Percentiles rank a stretch among this genome's conserved stretches.
Evolutionary conservation across 2,329 filamentous ascomycete genomes (phyloP).

Genomic region (Acrodontium crateriforme): DNA sequence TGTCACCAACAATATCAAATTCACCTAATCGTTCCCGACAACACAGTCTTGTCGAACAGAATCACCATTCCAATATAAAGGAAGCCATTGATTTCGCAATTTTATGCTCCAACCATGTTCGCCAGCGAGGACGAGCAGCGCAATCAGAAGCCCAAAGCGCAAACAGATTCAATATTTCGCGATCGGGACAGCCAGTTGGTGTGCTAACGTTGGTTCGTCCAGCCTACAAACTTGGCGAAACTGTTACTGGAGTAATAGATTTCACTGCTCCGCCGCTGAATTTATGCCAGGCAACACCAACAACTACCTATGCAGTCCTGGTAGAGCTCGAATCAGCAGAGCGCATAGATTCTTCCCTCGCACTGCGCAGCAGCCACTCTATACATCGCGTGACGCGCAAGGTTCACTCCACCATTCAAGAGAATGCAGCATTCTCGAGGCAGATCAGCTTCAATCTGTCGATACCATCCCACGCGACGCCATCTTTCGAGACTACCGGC

Average conservation of each 20-base stretch:
- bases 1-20: slow-evolving; percentile 58
- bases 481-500: slow-evolving; percentile 82
- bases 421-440: slow-evolving; percentile 69
- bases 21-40: slow-evolving; percentile 45
- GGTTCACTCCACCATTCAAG: slow-evolving; percentile 62
- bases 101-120: slow-evolving; percentile 58
- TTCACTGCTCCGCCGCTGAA: slow-evolving; percentile 39
- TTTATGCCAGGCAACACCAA: slow-evolving; percentile 13
- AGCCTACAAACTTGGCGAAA: slow-evolving; percentile 78
- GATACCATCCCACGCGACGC: slow-evolving; percentile 71
- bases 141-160: slow-evolving; percentile 36
- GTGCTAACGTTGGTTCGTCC: slow-evolving; percentile 81
- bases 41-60: slow-evolving; percentile 17
- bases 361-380: slow-evolving; percentile 71
- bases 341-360: slow-evolving; percentile 64
- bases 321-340: slow-evolving; percentile 77
- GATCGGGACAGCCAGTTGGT: slow-evolving; percentile 80
- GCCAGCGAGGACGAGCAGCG: slow-evolving; percentile 39
- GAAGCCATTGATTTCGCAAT: slow-evolving; percentile 89
- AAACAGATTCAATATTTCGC: slow-evolving; percentile 92
- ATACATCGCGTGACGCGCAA: slow-evolving; percentile 78
- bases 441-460: slow-evolving; percentile 69
- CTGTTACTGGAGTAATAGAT: slow-evolving; percentile 70
- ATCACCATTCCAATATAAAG: slow-evolving; percentile 48
- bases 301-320: slow-evolving; percentile 76